Conservation (phyloP, 2,329 filamentous ascomycete genomes). For the Beauveria varroae region DNA sequence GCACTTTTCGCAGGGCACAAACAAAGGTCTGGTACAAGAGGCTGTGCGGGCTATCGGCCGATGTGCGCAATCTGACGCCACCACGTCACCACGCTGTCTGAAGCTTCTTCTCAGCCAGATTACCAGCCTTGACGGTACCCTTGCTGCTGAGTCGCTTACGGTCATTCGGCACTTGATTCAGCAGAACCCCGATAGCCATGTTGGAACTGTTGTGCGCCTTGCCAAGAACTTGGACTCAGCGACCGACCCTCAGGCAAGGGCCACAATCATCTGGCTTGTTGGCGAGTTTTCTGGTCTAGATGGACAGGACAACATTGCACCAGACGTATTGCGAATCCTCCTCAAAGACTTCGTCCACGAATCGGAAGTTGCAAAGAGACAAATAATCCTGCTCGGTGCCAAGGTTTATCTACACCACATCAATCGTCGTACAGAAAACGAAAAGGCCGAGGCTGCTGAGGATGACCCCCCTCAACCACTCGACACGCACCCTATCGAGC, state of each 20-base stretch:
- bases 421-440: constrained; percentile 49
- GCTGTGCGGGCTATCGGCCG: constrained; percentile 88
- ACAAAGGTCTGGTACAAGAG: constrained; percentile 75
- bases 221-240: constrained; percentile 88
- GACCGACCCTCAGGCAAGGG: constrained; percentile 78
- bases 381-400: constrained; percentile 88
- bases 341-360: constrained; percentile 80
- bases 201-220: constrained; percentile 76
- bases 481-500: constrained; percentile 57
- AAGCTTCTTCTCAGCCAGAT: constrained; percentile 79
- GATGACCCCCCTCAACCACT: constrained; percentile 24
- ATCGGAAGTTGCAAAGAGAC: constrained; percentile 76
- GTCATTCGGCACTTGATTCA: constrained; percentile 95
- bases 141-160: constrained; percentile 88
- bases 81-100: constrained; percentile 70
- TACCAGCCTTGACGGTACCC: constrained; percentile 74
- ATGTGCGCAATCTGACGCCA: constrained; percentile 72
- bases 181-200: constrained; percentile 73
- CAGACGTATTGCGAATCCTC: constrained; percentile 84
- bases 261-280: constrained; percentile 95
- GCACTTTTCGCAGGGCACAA: constrained; percentile 72
- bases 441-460: constrained; percentile 27
- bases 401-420: constrained; percentile 92
- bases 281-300: constrained; percentile 83
- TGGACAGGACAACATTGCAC: constrained; percentile 79